Conservation (phyloP, 169 alveolate species). For the Eimeria maxima region DNA sequence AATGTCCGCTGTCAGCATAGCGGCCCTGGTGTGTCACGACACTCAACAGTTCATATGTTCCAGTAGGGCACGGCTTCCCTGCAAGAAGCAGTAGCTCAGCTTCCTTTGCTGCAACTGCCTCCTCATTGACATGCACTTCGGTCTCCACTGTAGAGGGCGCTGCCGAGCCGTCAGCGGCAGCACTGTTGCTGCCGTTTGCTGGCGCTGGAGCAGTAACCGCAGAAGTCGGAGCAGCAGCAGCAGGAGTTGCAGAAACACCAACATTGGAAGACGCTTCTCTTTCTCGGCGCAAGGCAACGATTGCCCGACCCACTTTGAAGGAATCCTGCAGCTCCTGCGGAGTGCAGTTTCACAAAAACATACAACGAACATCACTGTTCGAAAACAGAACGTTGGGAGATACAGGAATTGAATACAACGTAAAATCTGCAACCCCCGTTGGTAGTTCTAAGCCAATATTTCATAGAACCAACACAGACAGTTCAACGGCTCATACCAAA, state of each 20-base stretch:
- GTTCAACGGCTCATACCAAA: background rate
- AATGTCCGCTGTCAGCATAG: conserved; percentile 98
- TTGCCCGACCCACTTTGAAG: conserved; percentile 79
- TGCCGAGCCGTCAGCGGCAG: background rate
- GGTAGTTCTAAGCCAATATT: background rate
- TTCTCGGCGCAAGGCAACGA: conserved; percentile 78
- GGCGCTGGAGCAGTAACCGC: background rate
- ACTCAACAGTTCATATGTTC: conserved; percentile 96
- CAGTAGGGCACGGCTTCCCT: conserved; percentile 85
- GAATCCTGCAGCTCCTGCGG: conserved; percentile 76
- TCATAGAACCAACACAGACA: background rate
- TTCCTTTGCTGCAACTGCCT: background rate
- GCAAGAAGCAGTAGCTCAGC: background rate
- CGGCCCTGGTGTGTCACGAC: conserved; percentile 99
- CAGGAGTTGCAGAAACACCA: background rate
- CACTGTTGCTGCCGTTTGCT: conserved; percentile 6
- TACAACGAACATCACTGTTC: background rate
- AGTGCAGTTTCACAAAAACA: background rate
- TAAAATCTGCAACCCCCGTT: background rate
- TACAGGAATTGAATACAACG: background rate
- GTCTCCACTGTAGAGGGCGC: background rate
- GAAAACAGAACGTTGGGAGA: background rate
- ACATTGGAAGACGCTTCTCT: conserved; percentile 42
- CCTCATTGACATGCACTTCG: background rate
- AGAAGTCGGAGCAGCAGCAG: background rate